A percentile compares a stretch with the other conserved stretches of the same genome.
phyloP scores from a whole-genome alignment of 495 filamentous ascomycete genomes.

The Amphirosellinia nigrospora region DNA sequence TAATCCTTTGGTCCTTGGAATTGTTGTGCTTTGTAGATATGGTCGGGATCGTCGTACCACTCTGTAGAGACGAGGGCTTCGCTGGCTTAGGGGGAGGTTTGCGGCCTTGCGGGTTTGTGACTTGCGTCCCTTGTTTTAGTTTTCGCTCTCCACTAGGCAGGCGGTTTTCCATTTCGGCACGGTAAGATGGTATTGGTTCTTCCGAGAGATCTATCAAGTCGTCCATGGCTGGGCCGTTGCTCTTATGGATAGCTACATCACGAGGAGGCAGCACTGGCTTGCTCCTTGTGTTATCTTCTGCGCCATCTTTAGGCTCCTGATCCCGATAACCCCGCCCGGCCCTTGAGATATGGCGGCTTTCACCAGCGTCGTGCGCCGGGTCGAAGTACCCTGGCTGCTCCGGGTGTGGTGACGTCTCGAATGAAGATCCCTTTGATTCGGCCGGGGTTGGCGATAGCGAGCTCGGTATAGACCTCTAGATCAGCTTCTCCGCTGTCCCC shows the following conservation, averaged over 20 bases:
- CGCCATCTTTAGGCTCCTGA: conserved; percentile 36
- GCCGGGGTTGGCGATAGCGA: conserved; percentile 81
- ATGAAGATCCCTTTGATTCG: conserved; percentile 86
- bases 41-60: conserved; percentile 34
- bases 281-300: conserved; percentile 36
- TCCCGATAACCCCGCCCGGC: conserved; percentile 13
- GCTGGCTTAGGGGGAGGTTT: conserved; percentile 63
- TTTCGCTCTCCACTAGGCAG: conserved; percentile 31
- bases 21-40: conserved; percentile 25
- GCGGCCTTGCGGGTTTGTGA: conserved; percentile 42
- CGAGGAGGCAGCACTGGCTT: conserved; percentile 48
- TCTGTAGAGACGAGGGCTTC: conserved; percentile 71
- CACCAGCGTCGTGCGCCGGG: conserved; percentile 57
- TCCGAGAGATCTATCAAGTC: conserved; percentile 71
- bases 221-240: conserved; percentile 51
- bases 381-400: conserved; percentile 77
- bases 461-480: conserved; percentile 94
- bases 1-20: conserved; percentile 27
- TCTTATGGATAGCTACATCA: conserved; percentile 22
- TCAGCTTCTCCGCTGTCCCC: conserved; percentile 97
- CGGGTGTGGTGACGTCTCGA: conserved; percentile 86
- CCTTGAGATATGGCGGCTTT: conserved; percentile 24
- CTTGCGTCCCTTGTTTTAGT: conserved; percentile 41
- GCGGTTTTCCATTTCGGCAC: conserved; percentile 32
- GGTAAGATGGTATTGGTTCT: conserved; percentile 48